Percentiles rank a stretch among this genome's conserved stretches.
phyloP scores from a whole-genome alignment of 1,139 yeast species.

The Candida labiduridarum region DNA sequence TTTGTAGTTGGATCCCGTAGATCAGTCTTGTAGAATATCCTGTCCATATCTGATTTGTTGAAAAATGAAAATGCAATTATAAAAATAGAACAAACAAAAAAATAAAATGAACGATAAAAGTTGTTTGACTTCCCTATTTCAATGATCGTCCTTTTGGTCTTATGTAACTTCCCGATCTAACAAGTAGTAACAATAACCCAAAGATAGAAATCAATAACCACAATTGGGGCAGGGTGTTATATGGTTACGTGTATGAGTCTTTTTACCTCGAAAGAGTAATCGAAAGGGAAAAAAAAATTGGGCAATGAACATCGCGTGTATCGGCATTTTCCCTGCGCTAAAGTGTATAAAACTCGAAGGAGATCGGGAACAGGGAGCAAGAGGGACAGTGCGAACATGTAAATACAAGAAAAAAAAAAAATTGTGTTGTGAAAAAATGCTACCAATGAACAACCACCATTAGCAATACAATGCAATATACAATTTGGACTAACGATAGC shows the following conservation, averaged over 20 bases:
- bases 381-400: background rate
- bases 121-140: background rate
- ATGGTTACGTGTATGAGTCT: background rate
- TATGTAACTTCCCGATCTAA: too few relatives aligned
- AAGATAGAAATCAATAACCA: too few relatives aligned
- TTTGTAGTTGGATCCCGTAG: constrained; percentile 62
- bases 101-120: too few relatives aligned
- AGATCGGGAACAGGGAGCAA: background rate
- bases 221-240: background rate
- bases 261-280: background rate
- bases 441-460: background rate
- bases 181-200: too few relatives aligned
- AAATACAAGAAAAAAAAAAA: background rate
- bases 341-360: background rate
- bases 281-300: background rate
- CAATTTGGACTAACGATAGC: background rate
- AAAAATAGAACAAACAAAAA: too few relatives aligned
- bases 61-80: background rate
- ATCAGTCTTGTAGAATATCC: constrained; percentile 62
- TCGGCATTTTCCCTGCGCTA: background rate
- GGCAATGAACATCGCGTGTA: constrained; percentile 2
- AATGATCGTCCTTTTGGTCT: background rate
- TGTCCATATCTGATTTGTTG: constrained; percentile 32
- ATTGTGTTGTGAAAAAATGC: background rate
- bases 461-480: background rate